Percentiles rank a stretch among this genome's conserved stretches.
These are phyloP conservation scores for Pelargonium australe DNA, from an alignment of 441 rosid genomes.

Conservation along the genomic window DNA sequence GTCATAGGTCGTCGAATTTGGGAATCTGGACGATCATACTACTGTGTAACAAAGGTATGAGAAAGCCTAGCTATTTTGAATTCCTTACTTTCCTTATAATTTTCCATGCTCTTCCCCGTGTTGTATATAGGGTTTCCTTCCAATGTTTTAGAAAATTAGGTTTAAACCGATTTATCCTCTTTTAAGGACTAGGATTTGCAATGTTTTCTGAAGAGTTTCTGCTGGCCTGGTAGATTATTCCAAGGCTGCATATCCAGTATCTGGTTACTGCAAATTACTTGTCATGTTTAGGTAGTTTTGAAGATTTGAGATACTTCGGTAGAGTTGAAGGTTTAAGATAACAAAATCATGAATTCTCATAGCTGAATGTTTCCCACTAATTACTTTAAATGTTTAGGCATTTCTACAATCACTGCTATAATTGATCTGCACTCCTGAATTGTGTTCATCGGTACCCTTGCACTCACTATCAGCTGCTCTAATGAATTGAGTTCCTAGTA, in stretches of 20 bases:
- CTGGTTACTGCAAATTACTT: neutral
- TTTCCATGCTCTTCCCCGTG: neutral
- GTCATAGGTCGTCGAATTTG: slow-evolving; percentile 87
- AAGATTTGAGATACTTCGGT: neutral
- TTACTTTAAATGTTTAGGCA: no score
- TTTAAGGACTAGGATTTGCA: neutral
- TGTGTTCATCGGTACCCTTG: neutral
- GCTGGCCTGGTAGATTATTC: neutral
- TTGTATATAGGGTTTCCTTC: neutral
- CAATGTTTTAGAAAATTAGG: neutral
- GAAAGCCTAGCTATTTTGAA: neutral
- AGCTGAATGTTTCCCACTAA: neutral
- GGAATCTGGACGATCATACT: slow-evolving; percentile 67
- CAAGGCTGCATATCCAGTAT: neutral
- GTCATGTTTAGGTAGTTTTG: neutral
- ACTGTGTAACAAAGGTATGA: slow-evolving; percentile 84
- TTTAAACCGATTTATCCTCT: neutral
- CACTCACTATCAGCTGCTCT: neutral
- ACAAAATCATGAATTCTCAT: no score
- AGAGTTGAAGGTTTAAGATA: neutral
- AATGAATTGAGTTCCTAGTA: neutral
- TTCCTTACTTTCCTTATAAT: neutral
- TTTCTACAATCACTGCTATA: no score
- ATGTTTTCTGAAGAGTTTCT: neutral
- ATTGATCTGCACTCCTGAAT: neutral